Evolutionary conservation across 352 stramenopile species (phyloP).

Genomic region (Phytophthora kernoviae): DNA sequence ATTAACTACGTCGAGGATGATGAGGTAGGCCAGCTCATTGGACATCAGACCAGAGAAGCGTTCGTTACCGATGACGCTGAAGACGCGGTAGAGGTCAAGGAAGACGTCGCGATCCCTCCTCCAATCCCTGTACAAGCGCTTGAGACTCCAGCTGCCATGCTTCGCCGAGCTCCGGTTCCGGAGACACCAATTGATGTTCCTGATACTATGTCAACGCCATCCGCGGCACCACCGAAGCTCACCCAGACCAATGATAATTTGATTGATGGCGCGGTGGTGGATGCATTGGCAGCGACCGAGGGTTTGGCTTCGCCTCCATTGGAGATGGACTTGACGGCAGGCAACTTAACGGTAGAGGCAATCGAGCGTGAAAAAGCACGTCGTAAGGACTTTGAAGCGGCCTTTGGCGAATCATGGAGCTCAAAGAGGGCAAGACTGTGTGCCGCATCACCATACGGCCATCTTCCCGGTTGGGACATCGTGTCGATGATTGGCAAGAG

Average conservation of each 20-base stretch:
- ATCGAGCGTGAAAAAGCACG: constrained; percentile 85
- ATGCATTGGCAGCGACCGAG: constrained; percentile 1
- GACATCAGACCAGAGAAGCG: constrained; percentile 65
- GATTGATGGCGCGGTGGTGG: constrained; percentile 14
- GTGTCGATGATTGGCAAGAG: constrained; percentile 98
- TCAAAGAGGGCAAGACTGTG: constrained; percentile 93
- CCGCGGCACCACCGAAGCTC: constrained; percentile 32
- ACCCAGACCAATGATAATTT: constrained; percentile 23
- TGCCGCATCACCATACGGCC: constrained; percentile 86
- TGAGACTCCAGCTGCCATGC: constrained; percentile 18
- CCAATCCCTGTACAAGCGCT: constrained; percentile 14
- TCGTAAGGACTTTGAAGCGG: constrained; percentile 78
- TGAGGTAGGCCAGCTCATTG: constrained; percentile 76
- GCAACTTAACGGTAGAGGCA: constrained; percentile 71
- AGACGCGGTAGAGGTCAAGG: constrained; percentile 32
- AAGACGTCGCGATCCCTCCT: constrained; percentile 12
- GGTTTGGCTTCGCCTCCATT: constrained; percentile 32
- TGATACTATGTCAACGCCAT: constrained; percentile 60
- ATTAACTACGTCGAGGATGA: constrained; percentile 83
- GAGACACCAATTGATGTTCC: constrained; percentile 74
- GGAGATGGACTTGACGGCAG: constrained; percentile 62
- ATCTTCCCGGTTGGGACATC: constrained; percentile 93
- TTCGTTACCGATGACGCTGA: constrained; percentile 41
- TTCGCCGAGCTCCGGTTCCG: constrained; percentile 41
- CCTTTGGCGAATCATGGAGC: constrained; percentile 96